phyloP scores from a whole-genome alignment of 805 yeast species.

The Kazachstania viticola region DNA sequence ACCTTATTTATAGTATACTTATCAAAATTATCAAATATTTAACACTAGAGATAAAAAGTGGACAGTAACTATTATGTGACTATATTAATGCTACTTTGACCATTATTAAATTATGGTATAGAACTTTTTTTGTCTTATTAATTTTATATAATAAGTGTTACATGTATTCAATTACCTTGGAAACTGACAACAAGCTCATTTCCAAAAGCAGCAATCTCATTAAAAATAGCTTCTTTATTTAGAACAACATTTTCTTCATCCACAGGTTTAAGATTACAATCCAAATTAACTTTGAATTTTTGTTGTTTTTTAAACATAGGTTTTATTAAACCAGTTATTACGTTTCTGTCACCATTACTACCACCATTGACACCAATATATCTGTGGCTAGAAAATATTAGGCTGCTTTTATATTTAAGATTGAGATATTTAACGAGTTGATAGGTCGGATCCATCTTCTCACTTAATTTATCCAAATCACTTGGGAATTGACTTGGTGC shows the following conservation, averaged over 20 bases:
- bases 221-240: slow-evolving; percentile 60
- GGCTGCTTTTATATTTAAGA: slow-evolving; percentile 49
- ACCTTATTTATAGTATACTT: too few relatives aligned
- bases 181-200: slow-evolving; percentile 48
- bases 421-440: slow-evolving; percentile 51
- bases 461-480: slow-evolving; percentile 29
- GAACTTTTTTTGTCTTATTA: not conserved
- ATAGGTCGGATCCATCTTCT: slow-evolving; percentile 49
- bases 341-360: slow-evolving; percentile 42
- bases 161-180: slow-evolving; percentile 14
- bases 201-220: slow-evolving; percentile 59
- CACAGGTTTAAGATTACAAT: slow-evolving; percentile 58
- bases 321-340: slow-evolving; percentile 71
- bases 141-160: not conserved
- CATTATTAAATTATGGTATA: too few relatives aligned
- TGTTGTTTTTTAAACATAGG: slow-evolving; percentile 49
- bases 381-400: slow-evolving; percentile 56
- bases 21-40: too few relatives aligned
- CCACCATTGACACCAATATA: slow-evolving; percentile 44
- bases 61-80: too few relatives aligned
- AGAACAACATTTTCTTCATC: slow-evolving; percentile 42
- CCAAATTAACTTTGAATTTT: slow-evolving; percentile 71
- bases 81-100: too few relatives aligned
- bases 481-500: slow-evolving; percentile 24
- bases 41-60: too few relatives aligned